Evolutionary conservation across 2,329 filamentous ascomycete species (phyloP).

Genomic region (Aspergillus sp.): DNA sequence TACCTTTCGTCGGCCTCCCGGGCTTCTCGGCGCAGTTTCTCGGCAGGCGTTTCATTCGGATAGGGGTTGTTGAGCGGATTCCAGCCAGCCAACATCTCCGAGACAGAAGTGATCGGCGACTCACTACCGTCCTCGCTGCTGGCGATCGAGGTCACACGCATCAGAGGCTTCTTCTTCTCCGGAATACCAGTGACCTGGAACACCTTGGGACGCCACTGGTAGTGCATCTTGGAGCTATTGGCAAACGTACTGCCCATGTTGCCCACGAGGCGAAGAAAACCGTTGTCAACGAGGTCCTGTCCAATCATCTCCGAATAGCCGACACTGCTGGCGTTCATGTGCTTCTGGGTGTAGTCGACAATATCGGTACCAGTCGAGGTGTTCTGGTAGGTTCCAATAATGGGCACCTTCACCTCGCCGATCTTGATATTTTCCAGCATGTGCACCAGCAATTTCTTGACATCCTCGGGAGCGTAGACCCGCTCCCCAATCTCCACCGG

Average conservation of each 20-base stretch:
- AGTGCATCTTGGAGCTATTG: slow-evolving; percentile 95
- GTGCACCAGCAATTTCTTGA: slow-evolving; percentile 85
- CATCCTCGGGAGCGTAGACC: slow-evolving; percentile 75
- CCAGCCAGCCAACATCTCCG: slow-evolving; percentile 88
- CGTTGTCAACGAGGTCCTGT: slow-evolving; percentile 82
- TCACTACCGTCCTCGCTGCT: slow-evolving; percentile 62
- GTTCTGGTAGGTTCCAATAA: slow-evolving; percentile 91
- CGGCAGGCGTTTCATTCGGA: slow-evolving; percentile 88
- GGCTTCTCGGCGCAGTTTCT: slow-evolving; percentile 84
- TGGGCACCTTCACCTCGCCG: slow-evolving; percentile 90
- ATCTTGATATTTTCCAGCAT: slow-evolving; percentile 85
- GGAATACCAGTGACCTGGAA: slow-evolving; percentile 85
- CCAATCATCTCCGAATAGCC: slow-evolving; percentile 92
- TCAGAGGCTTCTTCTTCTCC: slow-evolving; percentile 75
- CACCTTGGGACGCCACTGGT: slow-evolving; percentile 92
- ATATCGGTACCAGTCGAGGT: slow-evolving; percentile 90
- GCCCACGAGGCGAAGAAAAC: slow-evolving; percentile 85
- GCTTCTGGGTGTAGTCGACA: slow-evolving; percentile 87
- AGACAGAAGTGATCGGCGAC: slow-evolving; percentile 78
- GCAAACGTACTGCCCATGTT: slow-evolving; percentile 95
- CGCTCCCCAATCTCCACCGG: slow-evolving; percentile 88
- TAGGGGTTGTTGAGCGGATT: slow-evolving; percentile 85
- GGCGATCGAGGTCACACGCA: slow-evolving; percentile 71
- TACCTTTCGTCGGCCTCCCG: slow-evolving; percentile 90
- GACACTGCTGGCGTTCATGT: slow-evolving; percentile 79